Evolutionary conservation across 1,284 basidiomycete genomes (phyloP).

Genomic region (Apiotrichum siamense): DNA sequence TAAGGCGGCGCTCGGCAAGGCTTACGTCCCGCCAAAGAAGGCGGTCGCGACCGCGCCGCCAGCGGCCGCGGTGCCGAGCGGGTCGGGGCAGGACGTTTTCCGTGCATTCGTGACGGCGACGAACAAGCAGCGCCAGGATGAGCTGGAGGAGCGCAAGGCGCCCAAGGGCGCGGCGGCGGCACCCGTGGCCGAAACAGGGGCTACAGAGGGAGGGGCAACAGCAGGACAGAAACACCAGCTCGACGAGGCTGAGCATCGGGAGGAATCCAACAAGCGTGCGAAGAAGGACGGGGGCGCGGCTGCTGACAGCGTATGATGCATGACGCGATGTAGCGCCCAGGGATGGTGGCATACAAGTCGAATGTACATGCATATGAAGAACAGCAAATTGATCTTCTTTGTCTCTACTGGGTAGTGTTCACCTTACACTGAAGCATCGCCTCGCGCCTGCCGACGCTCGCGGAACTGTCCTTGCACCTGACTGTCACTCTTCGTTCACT

Average conservation of each 20-base stretch:
- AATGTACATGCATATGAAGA: conserved; percentile 1
- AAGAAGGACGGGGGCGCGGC: background rate
- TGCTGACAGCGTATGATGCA: no score
- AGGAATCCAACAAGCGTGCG: background rate
- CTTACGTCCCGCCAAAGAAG: conserved; percentile 23
- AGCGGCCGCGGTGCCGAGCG: background rate
- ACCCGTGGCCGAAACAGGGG: no score
- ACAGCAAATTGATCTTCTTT: no score
- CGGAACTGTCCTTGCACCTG: no score
- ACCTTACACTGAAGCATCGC: no score
- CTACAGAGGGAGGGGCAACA: conserved; percentile 1
- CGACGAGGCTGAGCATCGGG: conserved; percentile 15
- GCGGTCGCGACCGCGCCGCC: conserved; percentile 14
- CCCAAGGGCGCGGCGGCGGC: no score
- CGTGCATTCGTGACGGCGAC: conserved; percentile 39
- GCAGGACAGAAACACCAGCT: conserved; percentile 20
- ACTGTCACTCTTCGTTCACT: background rate
- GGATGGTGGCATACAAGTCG: background rate
- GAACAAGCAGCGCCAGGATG: conserved; percentile 30
- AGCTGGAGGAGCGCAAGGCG: conserved; percentile 14
- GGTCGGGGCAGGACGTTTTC: conserved; percentile 35
- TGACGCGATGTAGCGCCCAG: no score
- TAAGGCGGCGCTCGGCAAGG: conserved; percentile 30
- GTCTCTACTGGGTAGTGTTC: no score
- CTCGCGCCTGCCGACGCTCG: no score